Evolutionary conservation across 306 rosid species (phyloP).

Genomic region (Prunus mume): DNA sequence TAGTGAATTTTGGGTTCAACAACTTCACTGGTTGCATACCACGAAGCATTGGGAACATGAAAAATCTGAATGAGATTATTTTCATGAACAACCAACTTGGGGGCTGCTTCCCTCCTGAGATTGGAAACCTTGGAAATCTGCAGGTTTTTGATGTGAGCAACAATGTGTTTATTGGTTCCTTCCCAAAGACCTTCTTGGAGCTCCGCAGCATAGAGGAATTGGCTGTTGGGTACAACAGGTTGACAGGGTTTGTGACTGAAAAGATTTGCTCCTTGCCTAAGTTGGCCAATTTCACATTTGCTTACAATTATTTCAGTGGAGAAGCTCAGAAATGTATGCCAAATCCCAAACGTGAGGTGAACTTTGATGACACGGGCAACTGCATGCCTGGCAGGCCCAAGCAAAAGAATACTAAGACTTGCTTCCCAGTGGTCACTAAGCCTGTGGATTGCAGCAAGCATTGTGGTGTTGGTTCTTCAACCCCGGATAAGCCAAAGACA

Average conservation of each 20-base stretch:
- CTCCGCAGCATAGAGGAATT: constrained; percentile 46
- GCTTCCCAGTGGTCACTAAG: constrained; percentile 37
- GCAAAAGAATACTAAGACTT: constrained; percentile 43
- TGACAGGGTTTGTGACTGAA: constrained; percentile 49
- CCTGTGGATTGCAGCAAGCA: constrained; percentile 54
- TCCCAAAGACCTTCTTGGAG: constrained; percentile 38
- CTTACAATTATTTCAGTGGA: constrained; percentile 54
- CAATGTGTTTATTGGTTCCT: constrained; percentile 48
- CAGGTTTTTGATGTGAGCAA: constrained; percentile 43
- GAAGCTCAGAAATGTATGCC: constrained; percentile 44
- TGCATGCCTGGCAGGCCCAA: constrained; percentile 50
- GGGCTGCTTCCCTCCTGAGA: constrained; percentile 72
- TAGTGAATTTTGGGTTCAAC: constrained; percentile 60
- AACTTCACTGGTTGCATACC: constrained; percentile 70
- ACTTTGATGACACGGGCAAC: constrained; percentile 35
- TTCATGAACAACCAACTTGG: constrained; percentile 45
- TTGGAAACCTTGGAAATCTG: constrained; percentile 38
- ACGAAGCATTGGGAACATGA: constrained; percentile 48
- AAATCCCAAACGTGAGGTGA: not conserved
- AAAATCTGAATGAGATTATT: constrained; percentile 52
- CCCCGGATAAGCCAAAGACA: not conserved
- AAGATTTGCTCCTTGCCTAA: constrained; percentile 48
- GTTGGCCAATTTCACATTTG: constrained; percentile 46
- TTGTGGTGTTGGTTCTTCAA: constrained; percentile 35
- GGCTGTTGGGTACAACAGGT: constrained; percentile 37